Percentiles rank a stretch among this genome's conserved stretches.
Evolutionary conservation across 768 basidiomycete genomes (phyloP).

Genomic region (Phaeotremella skinneri): DNA sequence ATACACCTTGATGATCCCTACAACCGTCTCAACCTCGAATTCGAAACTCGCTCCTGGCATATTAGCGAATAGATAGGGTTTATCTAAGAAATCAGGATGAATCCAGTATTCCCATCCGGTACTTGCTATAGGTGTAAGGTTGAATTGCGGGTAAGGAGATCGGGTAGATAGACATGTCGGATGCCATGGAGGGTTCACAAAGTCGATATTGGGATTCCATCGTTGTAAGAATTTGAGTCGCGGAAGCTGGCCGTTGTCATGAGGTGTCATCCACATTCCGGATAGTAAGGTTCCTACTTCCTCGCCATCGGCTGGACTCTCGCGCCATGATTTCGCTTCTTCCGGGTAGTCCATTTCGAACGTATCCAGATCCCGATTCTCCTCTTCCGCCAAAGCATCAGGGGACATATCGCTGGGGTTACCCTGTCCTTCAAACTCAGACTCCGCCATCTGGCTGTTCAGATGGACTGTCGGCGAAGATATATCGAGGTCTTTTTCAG

Average conservation of each 20-base stretch:
- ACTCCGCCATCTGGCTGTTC: not conserved
- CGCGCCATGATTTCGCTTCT: constrained; percentile 26
- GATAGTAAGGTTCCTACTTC: constrained; percentile 33
- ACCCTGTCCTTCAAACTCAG: not conserved
- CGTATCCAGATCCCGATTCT: not conserved
- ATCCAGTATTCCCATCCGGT: constrained; percentile 45
- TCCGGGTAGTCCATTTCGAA: constrained; percentile 26
- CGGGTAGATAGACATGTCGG: constrained; percentile 39
- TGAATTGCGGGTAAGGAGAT: constrained; percentile 29
- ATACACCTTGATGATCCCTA: constrained; percentile 49
- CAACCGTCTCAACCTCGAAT: constrained; percentile 41
- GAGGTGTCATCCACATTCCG: constrained; percentile 30
- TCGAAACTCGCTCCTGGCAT: constrained; percentile 34
- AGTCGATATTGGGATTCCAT: constrained; percentile 37
- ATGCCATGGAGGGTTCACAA: constrained; percentile 28
- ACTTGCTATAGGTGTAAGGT: constrained; percentile 36
- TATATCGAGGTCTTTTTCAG: constrained; percentile 27
- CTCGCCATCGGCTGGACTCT: constrained; percentile 18
- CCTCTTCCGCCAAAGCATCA: not conserved
- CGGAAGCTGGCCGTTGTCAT: constrained; percentile 36
- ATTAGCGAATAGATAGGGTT: constrained; percentile 43
- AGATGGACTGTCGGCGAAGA: not conserved
- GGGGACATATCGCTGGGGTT: constrained; percentile 2
- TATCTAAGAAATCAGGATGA: constrained; percentile 45
- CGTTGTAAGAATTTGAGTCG: constrained; percentile 33